Evolutionary conservation across 495 filamentous ascomycete genomes (phyloP).

Genomic region (Trichoderma parareesei): DNA sequence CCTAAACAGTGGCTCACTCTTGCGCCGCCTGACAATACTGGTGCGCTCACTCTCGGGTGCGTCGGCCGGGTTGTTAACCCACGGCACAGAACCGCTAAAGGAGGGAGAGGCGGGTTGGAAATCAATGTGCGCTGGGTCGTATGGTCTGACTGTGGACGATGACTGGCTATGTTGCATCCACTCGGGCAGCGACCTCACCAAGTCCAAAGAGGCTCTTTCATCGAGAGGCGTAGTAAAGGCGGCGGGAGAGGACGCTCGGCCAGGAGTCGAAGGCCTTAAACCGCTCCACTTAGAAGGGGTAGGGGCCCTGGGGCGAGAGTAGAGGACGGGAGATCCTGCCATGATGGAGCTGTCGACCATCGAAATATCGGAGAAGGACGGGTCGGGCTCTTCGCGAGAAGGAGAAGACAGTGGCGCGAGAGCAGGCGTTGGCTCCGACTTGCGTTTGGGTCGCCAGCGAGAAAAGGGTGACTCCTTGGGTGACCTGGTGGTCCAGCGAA

Average conservation of each 20-base stretch:
- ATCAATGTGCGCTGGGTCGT: not conserved
- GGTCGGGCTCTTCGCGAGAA: not conserved
- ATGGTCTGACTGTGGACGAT: not conserved
- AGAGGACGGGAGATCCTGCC: not conserved
- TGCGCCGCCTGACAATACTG: not conserved
- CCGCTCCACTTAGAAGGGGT: not conserved
- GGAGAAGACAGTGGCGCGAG: not conserved
- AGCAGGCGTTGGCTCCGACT: not conserved
- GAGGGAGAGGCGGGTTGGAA: not conserved
- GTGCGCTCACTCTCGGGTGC: not conserved
- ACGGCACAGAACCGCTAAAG: not conserved
- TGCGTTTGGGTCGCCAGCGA: slow-evolving; percentile 3
- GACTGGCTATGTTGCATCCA: not conserved
- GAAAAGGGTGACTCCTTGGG: not conserved
- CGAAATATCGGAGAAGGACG: not conserved
- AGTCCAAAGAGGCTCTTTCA: not conserved
- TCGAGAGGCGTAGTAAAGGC: not conserved
- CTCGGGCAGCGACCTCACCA: not conserved
- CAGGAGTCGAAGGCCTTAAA: not conserved
- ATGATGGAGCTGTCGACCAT: not conserved
- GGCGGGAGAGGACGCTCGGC: not conserved
- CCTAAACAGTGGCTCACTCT: slow-evolving; percentile 4
- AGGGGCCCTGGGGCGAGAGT: not conserved
- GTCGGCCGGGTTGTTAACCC: not conserved
- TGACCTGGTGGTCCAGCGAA: not conserved